Evolutionary conservation across 768 basidiomycete genomes (phyloP).

Genomic region (Lactifluus hygrophoroides): DNA sequence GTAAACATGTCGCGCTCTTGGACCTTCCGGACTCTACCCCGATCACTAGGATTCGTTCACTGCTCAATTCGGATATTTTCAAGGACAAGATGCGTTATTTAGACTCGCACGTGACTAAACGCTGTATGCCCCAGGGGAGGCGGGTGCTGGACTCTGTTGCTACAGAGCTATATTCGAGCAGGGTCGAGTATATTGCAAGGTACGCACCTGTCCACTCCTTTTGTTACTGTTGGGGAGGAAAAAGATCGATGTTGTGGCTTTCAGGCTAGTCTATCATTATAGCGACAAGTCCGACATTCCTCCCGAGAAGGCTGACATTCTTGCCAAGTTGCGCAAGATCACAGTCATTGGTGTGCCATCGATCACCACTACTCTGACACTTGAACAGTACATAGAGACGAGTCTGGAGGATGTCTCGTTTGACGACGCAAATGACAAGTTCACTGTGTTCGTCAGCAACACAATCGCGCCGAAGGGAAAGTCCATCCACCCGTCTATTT

Average conservation of each 20-base stretch:
- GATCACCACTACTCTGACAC: slow-evolving; percentile 8
- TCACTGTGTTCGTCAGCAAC: slow-evolving; percentile 8
- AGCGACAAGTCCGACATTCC: background rate
- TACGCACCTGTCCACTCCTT: background rate
- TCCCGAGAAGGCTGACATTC: background rate
- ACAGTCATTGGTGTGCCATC: slow-evolving; percentile 3
- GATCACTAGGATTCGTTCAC: slow-evolving; percentile 1
- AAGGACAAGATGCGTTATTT: slow-evolving; percentile 11
- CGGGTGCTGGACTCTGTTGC: background rate
- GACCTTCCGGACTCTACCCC: slow-evolving; percentile 5
- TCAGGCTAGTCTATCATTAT: slow-evolving; percentile 8
- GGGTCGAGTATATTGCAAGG: slow-evolving; percentile 13
- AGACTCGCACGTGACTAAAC: background rate
- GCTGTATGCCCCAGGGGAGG: slow-evolving; percentile 4
- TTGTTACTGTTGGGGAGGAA: background rate
- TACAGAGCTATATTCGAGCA: slow-evolving; percentile 15
- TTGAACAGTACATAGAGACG: background rate
- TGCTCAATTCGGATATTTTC: slow-evolving; percentile 15
- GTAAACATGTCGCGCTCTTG: slow-evolving; percentile 10
- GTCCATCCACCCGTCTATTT: slow-evolving; percentile 2
- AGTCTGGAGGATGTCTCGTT: background rate
- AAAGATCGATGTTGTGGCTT: background rate
- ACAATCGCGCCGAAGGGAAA: background rate
- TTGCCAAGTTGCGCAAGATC: slow-evolving; percentile 13
- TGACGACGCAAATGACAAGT: slow-evolving; percentile 7